Base-by-base conservation (phyloP, 2,329 filamentous ascomycete genomes). In the Teratosphaeria gauchensis region DNA sequence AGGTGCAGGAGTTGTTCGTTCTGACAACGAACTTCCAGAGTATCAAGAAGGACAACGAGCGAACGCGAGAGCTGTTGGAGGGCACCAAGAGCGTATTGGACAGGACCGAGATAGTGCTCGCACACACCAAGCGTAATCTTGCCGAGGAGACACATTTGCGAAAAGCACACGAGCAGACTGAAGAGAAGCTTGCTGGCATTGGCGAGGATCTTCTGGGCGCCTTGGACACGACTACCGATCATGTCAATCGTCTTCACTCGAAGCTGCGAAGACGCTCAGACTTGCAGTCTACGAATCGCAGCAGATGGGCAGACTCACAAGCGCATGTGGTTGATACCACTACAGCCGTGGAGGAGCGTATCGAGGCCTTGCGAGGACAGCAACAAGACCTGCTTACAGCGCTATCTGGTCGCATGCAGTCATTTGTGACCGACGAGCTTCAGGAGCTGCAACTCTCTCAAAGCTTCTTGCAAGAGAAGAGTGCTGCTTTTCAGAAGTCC, bases 241-340 rank as follows among this genome's bases (percentile, higher is more conserved):
- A 97, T 72, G 86, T 97, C 9, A 82, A 85, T 60, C 87, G 88
- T 1, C 80, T 97, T 14, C 89, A 90, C 63, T 89, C 89, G 7
- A 99, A 99, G 74, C 85, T 96, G 63, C 84, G 84, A 66, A 84
- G 94, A 56, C 91, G 90, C 69, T 91, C 90, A 0, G 88, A 95
- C 63, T 80, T 97, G 1, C 91, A 96, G 62, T 80, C 80, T 4
- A 75, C 88, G 54, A 97, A 99, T 73, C 83, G 89, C 28, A 82
- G 84, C 57, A 84, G 84, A 2, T 99, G 94, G 94, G 78, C 82
- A 16, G 80, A 85, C 9, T 90, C 90, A 1, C 87, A 92, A 62
- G 81, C 78, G 0, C 84, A 90, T 60, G 90, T 97, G 1, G 78
- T 83, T 0, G 84, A 89, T 61, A 85, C 94, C 9, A 95, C 92